Evolutionary conservation across 495 filamentous ascomycete species (phyloP).

Genomic region (Pseudomonodictys pantanalensis): DNA sequence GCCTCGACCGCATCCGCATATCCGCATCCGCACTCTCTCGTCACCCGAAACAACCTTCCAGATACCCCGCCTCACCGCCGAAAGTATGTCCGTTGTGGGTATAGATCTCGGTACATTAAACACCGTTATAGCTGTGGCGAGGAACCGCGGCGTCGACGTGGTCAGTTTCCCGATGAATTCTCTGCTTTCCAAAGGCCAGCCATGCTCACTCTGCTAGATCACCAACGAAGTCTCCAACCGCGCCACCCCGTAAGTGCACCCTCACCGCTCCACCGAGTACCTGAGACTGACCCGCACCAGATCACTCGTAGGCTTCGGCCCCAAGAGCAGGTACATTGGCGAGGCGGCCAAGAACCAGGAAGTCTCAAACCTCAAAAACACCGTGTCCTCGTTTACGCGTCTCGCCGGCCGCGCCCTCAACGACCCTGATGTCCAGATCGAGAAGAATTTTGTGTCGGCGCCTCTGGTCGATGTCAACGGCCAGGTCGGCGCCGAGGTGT

Average conservation of each 20-base stretch:
- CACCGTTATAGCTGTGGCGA: slow-evolving; percentile 94
- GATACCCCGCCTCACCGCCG: slow-evolving; percentile 19
- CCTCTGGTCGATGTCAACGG: slow-evolving; percentile 84
- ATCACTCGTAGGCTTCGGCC: slow-evolving; percentile 90
- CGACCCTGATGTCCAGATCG: slow-evolving; percentile 88
- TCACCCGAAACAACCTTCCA: background rate
- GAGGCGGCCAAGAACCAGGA: slow-evolving; percentile 97
- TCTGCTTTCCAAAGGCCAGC: background rate
- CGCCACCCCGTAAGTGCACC: slow-evolving; percentile 80
- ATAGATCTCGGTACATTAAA: slow-evolving; percentile 96
- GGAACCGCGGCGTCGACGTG: slow-evolving; percentile 98
- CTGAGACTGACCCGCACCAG: slow-evolving; percentile 51
- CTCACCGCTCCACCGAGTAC: slow-evolving; percentile 19
- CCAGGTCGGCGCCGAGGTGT: slow-evolving; percentile 91
- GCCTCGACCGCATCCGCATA: background rate
- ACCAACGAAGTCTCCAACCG: slow-evolving; percentile 99
- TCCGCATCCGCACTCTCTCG: background rate
- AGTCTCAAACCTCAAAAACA: slow-evolving; percentile 99
- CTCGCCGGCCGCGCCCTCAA: slow-evolving; percentile 79
- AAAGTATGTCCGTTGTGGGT: slow-evolving; percentile 71
- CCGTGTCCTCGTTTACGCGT: slow-evolving; percentile 86
- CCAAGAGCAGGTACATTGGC: slow-evolving; percentile 87
- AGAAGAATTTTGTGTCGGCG: slow-evolving; percentile 88
- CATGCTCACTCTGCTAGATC: slow-evolving; percentile 58
- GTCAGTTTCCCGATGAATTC: slow-evolving; percentile 62